Percentiles rank a stretch among this genome's conserved stretches.
phyloP scores from a whole-genome alignment of 2,329 filamentous ascomycete species.

The Didymella exigua region DNA sequence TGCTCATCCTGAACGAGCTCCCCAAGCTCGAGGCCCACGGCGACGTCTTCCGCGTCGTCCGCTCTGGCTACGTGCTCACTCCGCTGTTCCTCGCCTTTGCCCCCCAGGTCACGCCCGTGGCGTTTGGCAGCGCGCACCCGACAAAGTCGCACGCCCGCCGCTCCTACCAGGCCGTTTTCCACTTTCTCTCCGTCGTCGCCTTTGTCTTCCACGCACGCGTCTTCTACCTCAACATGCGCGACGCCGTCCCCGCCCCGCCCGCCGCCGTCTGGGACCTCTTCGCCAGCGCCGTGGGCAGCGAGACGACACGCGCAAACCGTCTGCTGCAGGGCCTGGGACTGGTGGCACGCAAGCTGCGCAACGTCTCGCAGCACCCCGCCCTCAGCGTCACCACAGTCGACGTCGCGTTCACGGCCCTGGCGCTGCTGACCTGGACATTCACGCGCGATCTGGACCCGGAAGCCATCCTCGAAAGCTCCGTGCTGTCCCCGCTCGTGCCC shows the following conservation, averaged over 20 bases:
- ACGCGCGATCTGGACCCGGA: conserved; percentile 58
- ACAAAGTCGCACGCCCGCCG: conserved; percentile 49
- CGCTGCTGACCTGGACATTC: conserved; percentile 64
- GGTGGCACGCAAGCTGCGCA: conserved; percentile 51
- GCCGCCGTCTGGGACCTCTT: conserved; percentile 45
- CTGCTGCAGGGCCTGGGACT: conserved; percentile 33
- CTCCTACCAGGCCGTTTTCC: conserved; percentile 56
- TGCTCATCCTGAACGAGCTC: conserved; percentile 53
- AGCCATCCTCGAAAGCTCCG: conserved; percentile 54
- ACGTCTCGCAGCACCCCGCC: conserved; percentile 62
- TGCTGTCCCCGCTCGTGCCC: conserved; percentile 36
- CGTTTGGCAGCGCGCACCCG: conserved; percentile 56
- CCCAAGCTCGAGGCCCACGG: conserved; percentile 33
- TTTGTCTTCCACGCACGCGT: conserved; percentile 55
- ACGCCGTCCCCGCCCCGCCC: conserved; percentile 56
- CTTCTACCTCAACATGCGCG: conserved; percentile 52
- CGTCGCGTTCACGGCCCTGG: conserved; percentile 61
- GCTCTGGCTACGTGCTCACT: conserved; percentile 35
- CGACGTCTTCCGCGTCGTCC: conserved; percentile 31
- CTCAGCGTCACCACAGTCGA: conserved; percentile 64
- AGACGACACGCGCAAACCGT: conserved; percentile 43
- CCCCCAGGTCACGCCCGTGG: conserved; percentile 52
- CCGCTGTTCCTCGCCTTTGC: conserved; percentile 47
- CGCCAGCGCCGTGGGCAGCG: conserved; percentile 53
- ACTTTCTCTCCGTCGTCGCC: conserved; percentile 53